Percentiles rank a stretch among this genome's conserved stretches.
phyloP scores from a whole-genome alignment of 345 rosid genomes.

The Hirschfeldia incana region DNA sequence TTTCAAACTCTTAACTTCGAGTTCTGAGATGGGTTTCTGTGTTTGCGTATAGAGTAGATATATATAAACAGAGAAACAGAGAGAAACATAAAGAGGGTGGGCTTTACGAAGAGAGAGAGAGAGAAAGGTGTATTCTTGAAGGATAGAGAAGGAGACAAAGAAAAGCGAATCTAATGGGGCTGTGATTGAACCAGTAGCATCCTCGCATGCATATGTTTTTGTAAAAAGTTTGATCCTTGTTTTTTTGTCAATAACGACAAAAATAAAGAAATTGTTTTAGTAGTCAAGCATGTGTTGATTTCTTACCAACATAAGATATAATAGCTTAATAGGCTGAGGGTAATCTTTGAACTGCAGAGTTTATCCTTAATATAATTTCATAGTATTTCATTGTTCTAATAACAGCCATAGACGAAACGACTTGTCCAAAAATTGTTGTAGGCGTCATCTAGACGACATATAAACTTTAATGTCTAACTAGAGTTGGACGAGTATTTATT shows the following conservation, averaged over 20 bases:
- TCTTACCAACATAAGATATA: constrained; percentile 10
- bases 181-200: constrained; percentile 30
- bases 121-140: neutral
- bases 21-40: constrained; percentile 19
- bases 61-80: constrained; percentile 17
- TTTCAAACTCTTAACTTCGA: neutral
- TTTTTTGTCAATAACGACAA: constrained; percentile 10
- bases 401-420: too few species aligned
- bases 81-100: constrained; percentile 18
- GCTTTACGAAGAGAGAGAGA: constrained; percentile 8
- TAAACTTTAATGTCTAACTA: neutral
- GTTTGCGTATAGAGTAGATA: constrained; percentile 7
- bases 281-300: constrained; percentile 17
- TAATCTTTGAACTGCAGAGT: neutral
- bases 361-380: neutral
- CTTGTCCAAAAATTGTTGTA: too few species aligned
- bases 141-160: constrained; percentile 9
- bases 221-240: constrained; percentile 12
- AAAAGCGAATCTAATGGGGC: constrained; percentile 28
- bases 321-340: neutral
- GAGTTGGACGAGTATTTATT: too few species aligned
- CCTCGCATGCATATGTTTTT: constrained; percentile 25
- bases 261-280: neutral
- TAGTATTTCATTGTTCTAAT: neutral
- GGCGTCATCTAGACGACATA: neutral